A percentile compares a stretch with the other conserved stretches of the same genome.
These are phyloP conservation scores for Saturnispora sanitii DNA, from an alignment of 805 yeast species.

Conservation along the genomic window DNA sequence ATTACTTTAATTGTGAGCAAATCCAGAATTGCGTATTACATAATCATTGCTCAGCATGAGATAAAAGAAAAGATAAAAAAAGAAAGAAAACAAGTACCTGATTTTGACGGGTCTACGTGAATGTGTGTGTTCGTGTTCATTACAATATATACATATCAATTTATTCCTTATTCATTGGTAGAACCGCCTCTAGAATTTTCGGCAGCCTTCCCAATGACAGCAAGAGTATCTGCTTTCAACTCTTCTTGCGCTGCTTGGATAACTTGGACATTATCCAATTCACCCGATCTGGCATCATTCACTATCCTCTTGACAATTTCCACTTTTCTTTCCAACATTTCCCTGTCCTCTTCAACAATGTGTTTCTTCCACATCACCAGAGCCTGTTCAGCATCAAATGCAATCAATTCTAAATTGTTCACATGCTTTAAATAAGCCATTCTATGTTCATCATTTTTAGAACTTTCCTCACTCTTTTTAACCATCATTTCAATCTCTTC, in stretches of 20 bases:
- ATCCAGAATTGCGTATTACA: no score
- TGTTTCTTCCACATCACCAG: slow-evolving; percentile 18
- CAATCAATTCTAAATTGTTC: slow-evolving; percentile 40
- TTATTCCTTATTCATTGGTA: not conserved
- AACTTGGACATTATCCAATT: slow-evolving; percentile 21
- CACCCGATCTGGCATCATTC: slow-evolving; percentile 23
- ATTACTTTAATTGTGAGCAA: no score
- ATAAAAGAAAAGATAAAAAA: no score
- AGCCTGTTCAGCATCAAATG: slow-evolving; percentile 30
- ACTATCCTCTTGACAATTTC: slow-evolving; percentile 23
- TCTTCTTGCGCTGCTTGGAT: slow-evolving; percentile 30
- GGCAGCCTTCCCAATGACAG: slow-evolving; percentile 24
- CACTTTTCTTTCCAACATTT: slow-evolving; percentile 16
- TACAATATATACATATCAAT: not conserved
- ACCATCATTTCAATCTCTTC: slow-evolving; percentile 87
- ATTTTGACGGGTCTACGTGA: no score
- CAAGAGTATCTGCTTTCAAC: slow-evolving; percentile 23
- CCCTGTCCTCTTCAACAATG: slow-evolving; percentile 14
- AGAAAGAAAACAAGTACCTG: no score
- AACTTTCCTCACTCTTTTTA: slow-evolving; percentile 79
- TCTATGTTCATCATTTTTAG: slow-evolving; percentile 55
- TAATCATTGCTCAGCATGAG: no score
- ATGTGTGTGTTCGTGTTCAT: no score
- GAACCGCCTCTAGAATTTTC: not conserved
- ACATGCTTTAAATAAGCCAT: slow-evolving; percentile 59